Evolutionary conservation across 371 early-diverging fungal species (phyloP), one percentile per base, ranked within the genome.

Genomic region (Mortierella sp.): DNA sequence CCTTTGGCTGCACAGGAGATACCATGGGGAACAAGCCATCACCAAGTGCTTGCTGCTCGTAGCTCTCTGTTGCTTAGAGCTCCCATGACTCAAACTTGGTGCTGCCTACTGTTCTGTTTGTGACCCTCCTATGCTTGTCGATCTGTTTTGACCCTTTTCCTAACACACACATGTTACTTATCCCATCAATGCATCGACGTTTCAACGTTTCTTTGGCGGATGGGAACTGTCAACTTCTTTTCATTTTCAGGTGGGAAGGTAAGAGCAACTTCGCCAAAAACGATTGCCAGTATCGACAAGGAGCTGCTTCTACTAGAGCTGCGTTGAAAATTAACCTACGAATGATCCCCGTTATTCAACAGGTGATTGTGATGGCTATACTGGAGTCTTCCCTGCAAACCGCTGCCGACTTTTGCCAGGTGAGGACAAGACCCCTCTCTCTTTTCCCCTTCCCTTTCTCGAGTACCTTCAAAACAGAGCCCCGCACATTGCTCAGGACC

Each of bases 361-460:
- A 73, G 73, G 73, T 37, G 63, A 54, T 2, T 67, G 73, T 48
- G 67, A 73, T 51, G 67, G 73, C 40, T 37, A 61, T 2, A 62
- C 63, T 44, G 73, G 73, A 31, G 63, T 73, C 24, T 73, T 73
- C 47, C 73, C 73, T 44, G 73, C 73, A 8, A 73, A 73, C 48
- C 67, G 73, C 10, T 73, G 73, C 43, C 67, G 52, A 31, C 62
- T 73, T 28, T 34, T 67, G 41, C 37, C 55, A 54, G 67, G 73
- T 67, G 67, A 40, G 16, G 24, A 41, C 22, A 10, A 48, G 22
- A 41, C 4, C 54, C 44, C 22, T 28, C 44, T 28, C 28, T 39
- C 3, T 4, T 25, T 5, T 44, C 25, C 4, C 54, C 44, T 17
- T 28, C 44, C n/a, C 28, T 39, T 24, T 4, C 31, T 40, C 34